Percentiles rank a stretch among this genome's conserved stretches.
phyloP scores from a whole-genome alignment of 768 basidiomycete species.

The Tylopilus cervinicoccineus region DNA sequence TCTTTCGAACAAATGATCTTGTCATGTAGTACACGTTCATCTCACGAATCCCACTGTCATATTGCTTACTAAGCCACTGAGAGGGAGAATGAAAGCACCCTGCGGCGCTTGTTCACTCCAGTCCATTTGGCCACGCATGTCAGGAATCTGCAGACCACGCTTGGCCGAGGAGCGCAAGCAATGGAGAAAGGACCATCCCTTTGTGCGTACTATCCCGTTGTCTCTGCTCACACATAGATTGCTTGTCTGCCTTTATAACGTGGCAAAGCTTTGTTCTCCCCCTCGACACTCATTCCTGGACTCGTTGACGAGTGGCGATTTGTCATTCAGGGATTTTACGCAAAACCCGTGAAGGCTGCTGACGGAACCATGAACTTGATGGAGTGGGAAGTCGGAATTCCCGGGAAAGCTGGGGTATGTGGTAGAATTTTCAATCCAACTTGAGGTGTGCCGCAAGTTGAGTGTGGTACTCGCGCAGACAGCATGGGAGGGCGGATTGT shows the following conservation, averaged over 20 bases:
- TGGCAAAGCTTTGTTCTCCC: neutral
- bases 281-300: neutral
- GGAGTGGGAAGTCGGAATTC: conserved; percentile 99
- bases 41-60: no score
- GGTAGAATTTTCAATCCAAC: conserved; percentile 1
- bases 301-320: conserved; percentile 4
- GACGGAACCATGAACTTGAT: conserved; percentile 96
- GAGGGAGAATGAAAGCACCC: neutral
- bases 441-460: conserved; percentile 9
- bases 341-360: conserved; percentile 82
- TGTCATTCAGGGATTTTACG: conserved; percentile 83
- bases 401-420: conserved; percentile 84
- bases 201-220: conserved; percentile 55
- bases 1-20: no score
- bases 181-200: conserved; percentile 99
- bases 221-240: conserved; percentile 1
- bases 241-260: neutral
- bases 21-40: no score
- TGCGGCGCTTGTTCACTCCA: neutral
- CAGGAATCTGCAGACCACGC: conserved; percentile 90
- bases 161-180: conserved; percentile 97
- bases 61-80: conserved; percentile 20
- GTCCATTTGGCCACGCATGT: conserved; percentile 39
- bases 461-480: conserved; percentile 52
- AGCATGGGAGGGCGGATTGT: conserved; percentile 95